Base-by-base conservation (phyloP, 768 basidiomycete genomes). In the Xerocomellus intermedius region DNA sequence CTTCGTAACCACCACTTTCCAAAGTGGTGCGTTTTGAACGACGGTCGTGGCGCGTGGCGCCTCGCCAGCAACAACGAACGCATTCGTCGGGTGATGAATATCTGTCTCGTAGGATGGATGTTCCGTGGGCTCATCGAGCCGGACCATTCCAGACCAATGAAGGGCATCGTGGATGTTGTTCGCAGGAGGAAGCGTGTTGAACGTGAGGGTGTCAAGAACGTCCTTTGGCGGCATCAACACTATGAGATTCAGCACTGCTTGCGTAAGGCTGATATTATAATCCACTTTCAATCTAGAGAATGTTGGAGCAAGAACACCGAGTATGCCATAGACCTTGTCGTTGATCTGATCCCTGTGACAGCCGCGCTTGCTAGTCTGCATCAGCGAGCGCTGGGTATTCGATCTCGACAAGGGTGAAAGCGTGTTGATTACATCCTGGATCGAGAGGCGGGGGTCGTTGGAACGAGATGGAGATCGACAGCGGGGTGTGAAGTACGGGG, bases 71-170 rank as follows among this genome's bases (percentile, higher is more conserved):
- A 32, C 28, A 19, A 57, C 35, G 9, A 8, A n/a, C 1, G 58
- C 56, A 5, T 58, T 14, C 12, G 39, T 57, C 9, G 56, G 26
- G 14, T 44, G 26, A 49, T 58, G 37, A 22, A 41, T 13, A 38
- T 58, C 43, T 22, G 30, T 52, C 28, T 59, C 48, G 19, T 58
- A 53, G 35, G 56, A 53, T 10, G 58, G 56, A 32, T 59, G 58
- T 24, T 59, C 58, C 33, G 35, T 58, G 2, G 56, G 43, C 6
- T 6, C 3, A n/a, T 53, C 47, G 32, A 58, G 12, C 13, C 13
- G n/a, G 16, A 59, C 24, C 58, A 58, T 58, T 24, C 56, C 58
- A 10, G 58, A 58, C 58, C 58, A 59, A 28, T 26, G 33, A 41
- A 35, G 8, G 14, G 16, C 21, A 26, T 48, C 22, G 17, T 52